Evolutionary conservation across 148 eudicot species (phyloP).

Genomic region (Camellia japonica): DNA sequence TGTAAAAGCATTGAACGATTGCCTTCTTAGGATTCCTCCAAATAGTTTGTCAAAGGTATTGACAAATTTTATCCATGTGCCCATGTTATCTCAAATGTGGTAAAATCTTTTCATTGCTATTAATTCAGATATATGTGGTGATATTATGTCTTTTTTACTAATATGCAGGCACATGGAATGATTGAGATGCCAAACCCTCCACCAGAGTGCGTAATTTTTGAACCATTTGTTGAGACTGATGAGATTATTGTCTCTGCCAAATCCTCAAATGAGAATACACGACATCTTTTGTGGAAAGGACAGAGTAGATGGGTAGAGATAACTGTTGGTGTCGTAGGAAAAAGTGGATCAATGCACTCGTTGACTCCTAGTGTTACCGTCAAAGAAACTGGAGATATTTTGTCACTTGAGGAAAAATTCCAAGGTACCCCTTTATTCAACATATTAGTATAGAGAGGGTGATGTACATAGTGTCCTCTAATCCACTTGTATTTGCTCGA

Average conservation of each 20-base stretch:
- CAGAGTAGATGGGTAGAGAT: constrained; percentile 85
- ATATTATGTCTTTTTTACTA: constrained; percentile 1
- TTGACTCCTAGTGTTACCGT: constrained; percentile 86
- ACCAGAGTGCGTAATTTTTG: constrained; percentile 73
- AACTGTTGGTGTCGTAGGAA: constrained; percentile 85
- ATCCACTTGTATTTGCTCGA: constrained; percentile 15
- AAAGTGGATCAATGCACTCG: constrained; percentile 73
- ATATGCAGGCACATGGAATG: constrained; percentile 69
- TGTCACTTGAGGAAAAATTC: constrained; percentile 92
- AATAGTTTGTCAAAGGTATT: constrained; percentile 83
- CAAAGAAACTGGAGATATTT: constrained; percentile 80
- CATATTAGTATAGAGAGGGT: neutral
- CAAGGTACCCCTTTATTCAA: constrained; percentile 55
- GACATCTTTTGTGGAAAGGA: constrained; percentile 67
- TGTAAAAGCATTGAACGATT: constrained; percentile 62
- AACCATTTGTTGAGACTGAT: constrained; percentile 88
- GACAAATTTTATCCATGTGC: neutral
- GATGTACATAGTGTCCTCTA: constrained; percentile 2
- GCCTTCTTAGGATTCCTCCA: constrained; percentile 63
- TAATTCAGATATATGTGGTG: neutral
- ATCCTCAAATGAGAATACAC: constrained; percentile 30
- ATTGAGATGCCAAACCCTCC: constrained; percentile 96
- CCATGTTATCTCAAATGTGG: constrained; percentile 3
- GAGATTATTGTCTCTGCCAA: constrained; percentile 70
- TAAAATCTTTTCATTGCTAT: neutral